These are phyloP conservation scores for Acer campestre DNA, from an alignment of 345 rosid genomes.

Conservation along the genomic window DNA sequence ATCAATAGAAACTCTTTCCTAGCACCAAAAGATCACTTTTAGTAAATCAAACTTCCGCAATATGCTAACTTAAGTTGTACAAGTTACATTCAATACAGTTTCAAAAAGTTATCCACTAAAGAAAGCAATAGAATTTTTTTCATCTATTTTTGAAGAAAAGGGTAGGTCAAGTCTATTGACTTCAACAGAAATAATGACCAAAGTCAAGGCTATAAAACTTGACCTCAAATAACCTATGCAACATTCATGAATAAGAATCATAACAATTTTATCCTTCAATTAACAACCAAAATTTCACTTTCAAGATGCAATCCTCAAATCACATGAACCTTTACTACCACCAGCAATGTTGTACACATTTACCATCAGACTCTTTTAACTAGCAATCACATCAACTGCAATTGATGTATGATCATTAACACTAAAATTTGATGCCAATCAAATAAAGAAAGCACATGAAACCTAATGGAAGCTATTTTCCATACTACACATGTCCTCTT, in stretches of 20 bases:
- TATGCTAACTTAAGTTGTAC: background rate
- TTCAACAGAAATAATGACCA: background rate
- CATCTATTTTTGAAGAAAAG: background rate
- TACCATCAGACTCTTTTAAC: background rate
- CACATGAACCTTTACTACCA: background rate
- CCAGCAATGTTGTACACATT: background rate
- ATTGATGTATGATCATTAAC: background rate
- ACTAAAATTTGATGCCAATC: background rate
- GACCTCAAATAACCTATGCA: background rate
- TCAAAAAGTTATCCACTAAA: background rate
- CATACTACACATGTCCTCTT: background rate
- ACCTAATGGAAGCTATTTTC: constrained; percentile 11
- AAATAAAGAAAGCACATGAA: constrained; percentile 2
- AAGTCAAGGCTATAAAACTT: background rate
- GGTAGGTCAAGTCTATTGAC: background rate
- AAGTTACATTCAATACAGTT: background rate
- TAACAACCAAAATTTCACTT: constrained; percentile 5
- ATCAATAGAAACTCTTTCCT: background rate
- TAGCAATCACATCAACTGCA: background rate
- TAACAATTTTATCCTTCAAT: background rate
- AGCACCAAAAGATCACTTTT: constrained; percentile 1
- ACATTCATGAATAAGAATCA: constrained; percentile 3
- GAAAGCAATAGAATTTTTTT: background rate
- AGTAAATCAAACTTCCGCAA: background rate
- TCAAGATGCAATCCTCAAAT: background rate